Evolutionary conservation across 2,329 filamentous ascomycete species (phyloP), one percentile per base, ranked within the genome.

Genomic region (Botrytis fabae): DNA sequence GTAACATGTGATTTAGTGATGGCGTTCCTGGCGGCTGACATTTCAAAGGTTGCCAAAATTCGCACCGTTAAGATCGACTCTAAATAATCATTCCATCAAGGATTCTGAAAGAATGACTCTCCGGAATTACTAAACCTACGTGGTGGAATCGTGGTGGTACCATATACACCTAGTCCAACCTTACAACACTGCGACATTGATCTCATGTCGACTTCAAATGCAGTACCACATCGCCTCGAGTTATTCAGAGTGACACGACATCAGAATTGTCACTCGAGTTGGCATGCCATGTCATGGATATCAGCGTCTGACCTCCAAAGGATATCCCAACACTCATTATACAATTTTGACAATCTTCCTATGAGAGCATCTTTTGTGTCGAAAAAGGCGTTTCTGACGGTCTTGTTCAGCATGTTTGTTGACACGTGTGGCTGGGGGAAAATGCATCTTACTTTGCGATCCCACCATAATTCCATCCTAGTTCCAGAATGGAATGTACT

Each of bases 221-320:
- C 60, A 57, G 69, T 64, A 54, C 25, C 40, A 64, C 44, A 65
- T 71, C 69, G 60, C 69, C 22, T 71, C 35, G 46, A 71, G 61
- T 54, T 42, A 57, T 32, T 71, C 46, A 54, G 61, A 54, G 69
- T 71, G 61, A 42, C 60, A 71, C 69, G 20, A n/a, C 69, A 65
- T 71, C 60, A 66, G 35, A 35, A 48, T 57, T 48, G 38, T 42
- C 44, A 42, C 60, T 69, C 65, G 20, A 40, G 59, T n/a, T 71
- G 60, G 35, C 46, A 71, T 57, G 35, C 28, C 46, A 64, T 48
- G 28, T n/a, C 60, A 40, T 51, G 46, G 35, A 65, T 66, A 51
- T 42, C 60, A 46, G 59, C 69, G 69, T 71, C 69, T 71, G 69
- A 71, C 69, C 69, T 71, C 46, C 28, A 42, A 35, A 54, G 57